Evolutionary conservation across 768 basidiomycete genomes (phyloP).

Genomic region (Hydnum rufescens): DNA sequence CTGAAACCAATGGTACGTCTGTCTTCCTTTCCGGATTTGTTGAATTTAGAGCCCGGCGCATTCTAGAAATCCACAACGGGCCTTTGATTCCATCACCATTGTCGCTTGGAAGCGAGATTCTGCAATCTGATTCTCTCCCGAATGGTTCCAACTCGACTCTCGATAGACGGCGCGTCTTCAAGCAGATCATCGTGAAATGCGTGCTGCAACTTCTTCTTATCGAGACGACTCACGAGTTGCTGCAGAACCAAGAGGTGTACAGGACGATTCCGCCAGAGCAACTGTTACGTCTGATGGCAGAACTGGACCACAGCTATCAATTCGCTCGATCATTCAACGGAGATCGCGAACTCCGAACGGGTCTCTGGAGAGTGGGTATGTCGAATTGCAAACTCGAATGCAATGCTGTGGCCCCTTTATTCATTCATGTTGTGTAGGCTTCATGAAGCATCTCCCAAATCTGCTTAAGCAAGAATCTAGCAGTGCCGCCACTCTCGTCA

Average conservation of each 20-base stretch:
- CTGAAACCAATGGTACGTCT: conserved; percentile 24
- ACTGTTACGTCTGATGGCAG: conserved; percentile 80
- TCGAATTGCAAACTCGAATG: conserved; percentile 13
- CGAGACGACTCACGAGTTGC: conserved; percentile 88
- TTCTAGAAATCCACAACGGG: conserved; percentile 39
- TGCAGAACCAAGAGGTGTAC: conserved; percentile 85
- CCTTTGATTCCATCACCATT: conserved; percentile 76
- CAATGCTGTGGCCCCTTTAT: not conserved
- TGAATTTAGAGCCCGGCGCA: no score
- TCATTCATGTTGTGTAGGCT: conserved; percentile 32
- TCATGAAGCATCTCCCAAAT: conserved; percentile 99
- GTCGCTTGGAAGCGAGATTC: conserved; percentile 33
- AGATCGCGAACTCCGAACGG: conserved; percentile 89
- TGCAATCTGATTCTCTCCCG: no score
- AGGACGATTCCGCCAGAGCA: conserved; percentile 86
- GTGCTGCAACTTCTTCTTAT: conserved; percentile 90
- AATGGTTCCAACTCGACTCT: conserved; percentile 23
- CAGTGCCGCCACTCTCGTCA: conserved; percentile 85
- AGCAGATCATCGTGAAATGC: conserved; percentile 99
- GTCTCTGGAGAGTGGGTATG: conserved; percentile 98
- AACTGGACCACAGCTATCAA: conserved; percentile 91
- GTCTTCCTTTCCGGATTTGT: no score
- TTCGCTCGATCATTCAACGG: conserved; percentile 97
- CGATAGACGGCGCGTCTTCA: conserved; percentile 74
- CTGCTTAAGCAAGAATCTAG: conserved; percentile 96